Evolutionary conservation across 352 stramenopile species (phyloP).

Genomic region (Paralagenidium karlingii): DNA sequence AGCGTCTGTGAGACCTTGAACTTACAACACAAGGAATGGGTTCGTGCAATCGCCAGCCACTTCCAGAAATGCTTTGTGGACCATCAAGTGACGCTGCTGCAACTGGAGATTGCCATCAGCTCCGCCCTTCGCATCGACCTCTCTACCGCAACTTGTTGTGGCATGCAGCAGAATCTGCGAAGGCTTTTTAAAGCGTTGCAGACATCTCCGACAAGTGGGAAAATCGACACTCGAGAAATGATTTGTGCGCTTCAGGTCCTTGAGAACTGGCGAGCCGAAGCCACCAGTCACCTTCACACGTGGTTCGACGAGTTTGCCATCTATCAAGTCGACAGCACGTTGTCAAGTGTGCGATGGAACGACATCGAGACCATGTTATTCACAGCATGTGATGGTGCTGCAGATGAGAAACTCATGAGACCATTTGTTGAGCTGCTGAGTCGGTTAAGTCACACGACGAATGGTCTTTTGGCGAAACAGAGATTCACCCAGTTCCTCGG

Average conservation of each 20-base stretch:
- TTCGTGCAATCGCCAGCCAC: slow-evolving; percentile 17
- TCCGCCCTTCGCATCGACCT: slow-evolving; percentile 13
- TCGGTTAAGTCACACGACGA: slow-evolving; percentile 5
- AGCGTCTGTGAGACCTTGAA: slow-evolving; percentile 12
- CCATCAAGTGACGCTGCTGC: slow-evolving; percentile 14
- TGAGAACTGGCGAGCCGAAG: slow-evolving; percentile 30
- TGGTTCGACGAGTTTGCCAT: slow-evolving; percentile 47
- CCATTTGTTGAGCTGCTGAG: slow-evolving; percentile 16
- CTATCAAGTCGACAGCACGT: slow-evolving; percentile 3
- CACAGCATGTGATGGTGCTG: slow-evolving; percentile 17
- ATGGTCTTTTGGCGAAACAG: too few species aligned
- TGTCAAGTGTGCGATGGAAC: slow-evolving; percentile 10
- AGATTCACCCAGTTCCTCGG: too few species aligned
- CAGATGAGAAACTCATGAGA: slow-evolving; percentile 22
- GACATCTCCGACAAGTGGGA: slow-evolving; percentile 6
- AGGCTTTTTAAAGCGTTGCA: slow-evolving; percentile 20
- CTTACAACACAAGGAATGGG: slow-evolving; percentile 10
- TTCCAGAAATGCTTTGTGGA: slow-evolving; percentile 13
- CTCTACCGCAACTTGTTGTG: neutral
- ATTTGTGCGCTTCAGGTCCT: slow-evolving; percentile 31
- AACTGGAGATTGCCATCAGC: slow-evolving; percentile 23
- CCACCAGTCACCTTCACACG: slow-evolving; percentile 21
- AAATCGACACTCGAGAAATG: slow-evolving; percentile 29
- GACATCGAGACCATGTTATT: slow-evolving; percentile 18
- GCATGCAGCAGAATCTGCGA: slow-evolving; percentile 9